phyloP scores from a whole-genome alignment of 805 yeast species.

The Yamadazyma philogaea region DNA sequence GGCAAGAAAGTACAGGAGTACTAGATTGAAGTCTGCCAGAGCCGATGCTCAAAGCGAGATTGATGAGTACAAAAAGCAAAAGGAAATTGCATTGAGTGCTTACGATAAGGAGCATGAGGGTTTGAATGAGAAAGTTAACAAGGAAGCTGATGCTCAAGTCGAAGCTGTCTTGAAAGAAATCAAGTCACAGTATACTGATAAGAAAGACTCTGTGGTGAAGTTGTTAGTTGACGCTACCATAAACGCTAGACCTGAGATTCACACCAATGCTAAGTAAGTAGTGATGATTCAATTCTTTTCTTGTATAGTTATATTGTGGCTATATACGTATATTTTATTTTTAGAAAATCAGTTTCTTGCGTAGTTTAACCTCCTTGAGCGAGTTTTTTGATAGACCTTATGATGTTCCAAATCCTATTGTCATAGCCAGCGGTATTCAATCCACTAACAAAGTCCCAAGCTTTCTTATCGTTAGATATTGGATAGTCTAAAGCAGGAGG shows the following conservation, averaged over 20 bases:
- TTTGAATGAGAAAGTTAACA: conserved; percentile 70
- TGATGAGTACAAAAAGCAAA: conserved; percentile 75
- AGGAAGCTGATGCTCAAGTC: conserved; percentile 73
- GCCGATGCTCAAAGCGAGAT: conserved; percentile 89
- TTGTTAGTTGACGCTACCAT: conserved; percentile 76
- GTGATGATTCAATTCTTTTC: conserved; percentile 3
- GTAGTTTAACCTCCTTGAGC: conserved; percentile 29
- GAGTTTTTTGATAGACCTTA: conserved; percentile 36
- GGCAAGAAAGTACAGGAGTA: conserved; percentile 88
- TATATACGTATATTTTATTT: conserved; percentile 2
- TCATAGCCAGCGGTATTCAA: conserved; percentile 85
- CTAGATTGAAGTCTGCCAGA: conserved; percentile 89
- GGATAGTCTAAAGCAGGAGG: conserved; percentile 94
- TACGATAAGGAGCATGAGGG: conserved; percentile 74
- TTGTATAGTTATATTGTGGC: conserved; percentile 3
- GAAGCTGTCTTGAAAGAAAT: conserved; percentile 68
- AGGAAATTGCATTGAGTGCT: conserved; percentile 75
- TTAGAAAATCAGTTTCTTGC: not conserved
- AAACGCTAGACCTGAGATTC: conserved; percentile 78
- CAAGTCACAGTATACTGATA: conserved; percentile 57
- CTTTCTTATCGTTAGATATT: conserved; percentile 69
- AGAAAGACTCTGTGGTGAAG: conserved; percentile 66
- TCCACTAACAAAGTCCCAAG: conserved; percentile 84
- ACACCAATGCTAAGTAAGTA: conserved; percentile 57
- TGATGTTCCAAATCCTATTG: conserved; percentile 62